These are phyloP conservation scores for Linnemannia zychae DNA, from an alignment of 192 early-diverging fungal species.

Conservation along the genomic window DNA sequence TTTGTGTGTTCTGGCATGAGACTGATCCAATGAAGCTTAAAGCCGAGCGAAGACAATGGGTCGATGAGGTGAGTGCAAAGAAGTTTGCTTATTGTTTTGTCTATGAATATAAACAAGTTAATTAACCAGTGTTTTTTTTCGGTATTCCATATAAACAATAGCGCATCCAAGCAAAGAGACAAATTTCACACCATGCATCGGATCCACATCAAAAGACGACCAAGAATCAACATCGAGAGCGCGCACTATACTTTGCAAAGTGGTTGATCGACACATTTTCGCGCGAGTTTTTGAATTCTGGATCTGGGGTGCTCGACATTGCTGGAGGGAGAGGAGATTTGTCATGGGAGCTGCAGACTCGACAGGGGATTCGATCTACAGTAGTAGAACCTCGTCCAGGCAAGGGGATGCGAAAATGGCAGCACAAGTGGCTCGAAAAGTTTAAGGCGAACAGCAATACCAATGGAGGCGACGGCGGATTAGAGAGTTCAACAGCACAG, in stretches of 20 bases:
- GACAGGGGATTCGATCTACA: conserved; percentile 59
- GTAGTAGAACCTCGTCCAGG: conserved; percentile 64
- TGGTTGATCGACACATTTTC: conserved; percentile 65
- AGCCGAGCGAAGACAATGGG: conserved; percentile 39
- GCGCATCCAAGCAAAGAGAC: conserved; percentile 57
- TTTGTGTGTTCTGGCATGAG: conserved; percentile 50
- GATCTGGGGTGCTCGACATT: conserved; percentile 65
- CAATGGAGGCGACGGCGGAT: too few species aligned
- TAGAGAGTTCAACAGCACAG: neutral
- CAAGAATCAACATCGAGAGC: conserved; percentile 63
- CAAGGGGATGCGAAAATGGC: conserved; percentile 60
- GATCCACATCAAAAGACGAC: conserved; percentile 59
- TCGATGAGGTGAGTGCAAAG: conserved; percentile 30
- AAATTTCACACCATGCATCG: conserved; percentile 55
- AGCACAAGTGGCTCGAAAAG: conserved; percentile 40
- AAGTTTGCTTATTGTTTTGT: neutral
- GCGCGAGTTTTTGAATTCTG: conserved; percentile 33
- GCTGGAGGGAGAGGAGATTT: conserved; percentile 70
- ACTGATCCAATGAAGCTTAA: conserved; percentile 38
- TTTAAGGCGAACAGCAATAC: conserved; percentile 14
- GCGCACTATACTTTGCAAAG: conserved; percentile 68
- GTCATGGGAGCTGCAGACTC: conserved; percentile 59
- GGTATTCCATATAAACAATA: neutral
- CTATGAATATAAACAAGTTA: neutral
- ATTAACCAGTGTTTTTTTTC: neutral